Evolutionary conservation across 2,329 filamentous ascomycete species (phyloP), one percentile per base, ranked within the genome.

Genomic region (Biscogniauxia mediterranea): DNA sequence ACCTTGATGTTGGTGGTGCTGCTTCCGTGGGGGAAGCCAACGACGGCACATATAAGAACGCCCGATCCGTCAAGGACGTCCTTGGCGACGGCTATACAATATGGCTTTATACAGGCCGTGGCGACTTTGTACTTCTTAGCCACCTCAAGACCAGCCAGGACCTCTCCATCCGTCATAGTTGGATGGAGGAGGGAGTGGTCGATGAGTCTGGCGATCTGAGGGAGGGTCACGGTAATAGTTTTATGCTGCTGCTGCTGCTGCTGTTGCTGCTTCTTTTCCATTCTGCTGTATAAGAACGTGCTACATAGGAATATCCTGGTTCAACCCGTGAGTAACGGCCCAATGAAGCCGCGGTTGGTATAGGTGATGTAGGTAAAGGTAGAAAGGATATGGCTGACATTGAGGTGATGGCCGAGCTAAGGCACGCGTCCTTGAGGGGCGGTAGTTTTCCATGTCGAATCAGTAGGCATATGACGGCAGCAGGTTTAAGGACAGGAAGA

Each of bases 131-230:
- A 76, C 17, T 78, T 73, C 57, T 76, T 79, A 17, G 80, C 74
- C 52, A 84, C 78, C 9, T 74, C 66, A 1, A 87, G 78, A 3
- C 84, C 85, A 0, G 74, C 68, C 1, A 77, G 61, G 55, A 87
- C 78, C 1, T 86, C 81, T 17, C 70, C 71, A 68, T 87, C 84
- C 7, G 85, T 86, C 78, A 88, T 80, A 57, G 83, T 85, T 4
- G 85, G 86, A 66, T 87, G 84, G 0, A 88, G 78, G 17, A 88
- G 79, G 13, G 84, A 86, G 71, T 87, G 85, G 65, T 88, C 85
- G 65, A 88, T 87, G 73, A 78, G 77, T 65, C 82, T 82, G 64
- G 83, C 81, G 57, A 86, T 71, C 61, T 82, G 76, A 38, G 70
- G 64, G 0, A 83, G 70, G 20, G 79, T 78, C n/a, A 82, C 76